phyloP scores from a whole-genome alignment of 139 green algal species.

The Chlorella vulgaris region DNA sequence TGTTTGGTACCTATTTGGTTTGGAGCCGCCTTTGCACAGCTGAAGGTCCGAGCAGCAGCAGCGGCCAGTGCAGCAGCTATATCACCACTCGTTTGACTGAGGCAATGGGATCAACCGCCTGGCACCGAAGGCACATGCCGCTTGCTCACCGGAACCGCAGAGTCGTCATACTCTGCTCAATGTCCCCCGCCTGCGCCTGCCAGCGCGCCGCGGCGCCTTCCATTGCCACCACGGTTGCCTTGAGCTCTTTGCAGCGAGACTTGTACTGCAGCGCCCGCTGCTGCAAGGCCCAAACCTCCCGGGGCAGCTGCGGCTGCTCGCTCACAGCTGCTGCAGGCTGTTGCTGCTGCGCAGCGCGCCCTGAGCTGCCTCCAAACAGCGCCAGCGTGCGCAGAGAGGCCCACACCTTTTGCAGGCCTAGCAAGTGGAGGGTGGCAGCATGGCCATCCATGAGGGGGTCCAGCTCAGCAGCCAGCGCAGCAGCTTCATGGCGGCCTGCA shows the following conservation, averaged over 20 bases:
- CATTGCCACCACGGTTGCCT: slow-evolving; percentile 15
- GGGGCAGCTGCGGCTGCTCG: background rate
- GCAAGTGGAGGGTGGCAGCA: background rate
- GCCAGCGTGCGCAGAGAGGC: slow-evolving; percentile 35
- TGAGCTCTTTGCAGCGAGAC: background rate
- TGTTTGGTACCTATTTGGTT: no score
- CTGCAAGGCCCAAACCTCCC: slow-evolving; percentile 13
- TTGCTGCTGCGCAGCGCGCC: background rate
- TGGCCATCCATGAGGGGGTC: slow-evolving; percentile 7
- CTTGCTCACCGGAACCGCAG: slow-evolving; percentile 21
- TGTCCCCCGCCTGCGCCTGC: slow-evolving; percentile 20
- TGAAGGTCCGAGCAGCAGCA: no score
- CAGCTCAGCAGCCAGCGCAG: slow-evolving; percentile 18
- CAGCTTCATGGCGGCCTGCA: background rate
- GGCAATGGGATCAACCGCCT: no score
- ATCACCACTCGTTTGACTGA: no score
- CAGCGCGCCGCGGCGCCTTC: slow-evolving; percentile 1
- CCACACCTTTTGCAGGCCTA: slow-evolving; percentile 40
- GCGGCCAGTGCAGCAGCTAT: no score
- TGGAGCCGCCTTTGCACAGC: no score
- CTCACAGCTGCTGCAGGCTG: background rate
- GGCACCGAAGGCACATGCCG: no score
- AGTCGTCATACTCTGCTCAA: slow-evolving; percentile 20
- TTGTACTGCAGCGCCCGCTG: slow-evolving; percentile 29
- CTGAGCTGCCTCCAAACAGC: background rate